Evolutionary conservation across 2,329 filamentous ascomycete genomes (phyloP).

Genomic region (Apiospora saccharicola): DNA sequence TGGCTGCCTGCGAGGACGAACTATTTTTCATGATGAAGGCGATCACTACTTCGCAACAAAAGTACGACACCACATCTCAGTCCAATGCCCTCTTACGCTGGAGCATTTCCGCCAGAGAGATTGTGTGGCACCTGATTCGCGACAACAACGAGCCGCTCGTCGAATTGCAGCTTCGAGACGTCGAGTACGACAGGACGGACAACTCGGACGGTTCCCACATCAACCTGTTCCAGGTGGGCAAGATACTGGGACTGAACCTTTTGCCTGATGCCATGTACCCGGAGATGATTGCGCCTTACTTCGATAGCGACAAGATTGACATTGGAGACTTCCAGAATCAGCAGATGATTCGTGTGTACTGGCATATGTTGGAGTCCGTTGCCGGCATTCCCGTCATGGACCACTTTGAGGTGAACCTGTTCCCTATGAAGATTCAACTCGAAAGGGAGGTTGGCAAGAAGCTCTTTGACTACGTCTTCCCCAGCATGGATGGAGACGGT

Average conservation of each 20-base stretch:
- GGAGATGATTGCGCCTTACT: conserved; percentile 91
- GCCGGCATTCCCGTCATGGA: conserved; percentile 97
- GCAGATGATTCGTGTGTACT: conserved; percentile 93
- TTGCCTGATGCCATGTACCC: conserved; percentile 92
- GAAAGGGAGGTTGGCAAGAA: conserved; percentile 92
- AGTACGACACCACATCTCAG: conserved; percentile 75
- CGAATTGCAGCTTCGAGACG: conserved; percentile 90
- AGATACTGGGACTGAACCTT: conserved; percentile 87
- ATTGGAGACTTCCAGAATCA: conserved; percentile 64
- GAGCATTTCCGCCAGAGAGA: conserved; percentile 93
- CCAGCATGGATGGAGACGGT: conserved; percentile 70
- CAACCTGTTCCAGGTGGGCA: conserved; percentile 88
- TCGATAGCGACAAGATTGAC: conserved; percentile 68
- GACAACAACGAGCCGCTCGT: conserved; percentile 87
- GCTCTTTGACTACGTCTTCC: conserved; percentile 97
- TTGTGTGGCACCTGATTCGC: conserved; percentile 95
- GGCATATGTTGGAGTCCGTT: conserved; percentile 98
- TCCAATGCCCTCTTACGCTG: conserved; percentile 85
- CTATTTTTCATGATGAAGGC: conserved; percentile 99
- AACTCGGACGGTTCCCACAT: conserved; percentile 97
- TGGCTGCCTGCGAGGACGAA: conserved; percentile 92
- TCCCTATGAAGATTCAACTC: conserved; percentile 91
- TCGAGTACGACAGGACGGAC: conserved; percentile 93
- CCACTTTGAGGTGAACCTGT: conserved; percentile 92
- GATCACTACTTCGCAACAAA: conserved; percentile 94